Conservation (phyloP, 345 rosid species). For the Lepidium didymum region DNA sequence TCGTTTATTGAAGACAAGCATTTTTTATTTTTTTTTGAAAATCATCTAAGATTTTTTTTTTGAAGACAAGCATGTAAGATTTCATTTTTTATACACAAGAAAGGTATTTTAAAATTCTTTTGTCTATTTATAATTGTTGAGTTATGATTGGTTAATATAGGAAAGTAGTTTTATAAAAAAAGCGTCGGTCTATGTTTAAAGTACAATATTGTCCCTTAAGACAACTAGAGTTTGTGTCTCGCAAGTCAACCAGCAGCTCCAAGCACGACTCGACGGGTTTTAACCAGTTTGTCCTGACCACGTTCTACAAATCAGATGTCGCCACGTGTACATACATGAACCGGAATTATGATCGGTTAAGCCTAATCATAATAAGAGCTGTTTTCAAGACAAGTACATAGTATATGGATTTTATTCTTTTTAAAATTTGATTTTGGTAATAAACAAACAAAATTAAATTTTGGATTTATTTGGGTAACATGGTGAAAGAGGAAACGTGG, state of each 20-base stretch:
- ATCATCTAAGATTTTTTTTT: neutral
- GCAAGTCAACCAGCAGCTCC: slow-evolving; percentile 19
- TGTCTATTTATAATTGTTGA: neutral
- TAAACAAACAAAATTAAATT: neutral
- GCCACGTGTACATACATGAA: neutral
- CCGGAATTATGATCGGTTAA: neutral
- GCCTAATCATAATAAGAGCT: slow-evolving; percentile 5
- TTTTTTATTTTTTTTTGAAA: too few species aligned
- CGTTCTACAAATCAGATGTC: neutral
- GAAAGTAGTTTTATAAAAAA: neutral
- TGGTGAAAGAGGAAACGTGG: slow-evolving; percentile 13
- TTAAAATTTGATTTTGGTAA: neutral
- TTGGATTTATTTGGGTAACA: neutral
- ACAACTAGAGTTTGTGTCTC: neutral
- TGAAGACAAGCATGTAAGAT: neutral
- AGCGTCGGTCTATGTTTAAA: slow-evolving; percentile 10
- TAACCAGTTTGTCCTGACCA: slow-evolving; percentile 18
- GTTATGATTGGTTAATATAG: slow-evolving; percentile 1
- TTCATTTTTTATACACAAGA: neutral
- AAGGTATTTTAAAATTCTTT: neutral
- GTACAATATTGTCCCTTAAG: neutral
- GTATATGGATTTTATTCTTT: neutral
- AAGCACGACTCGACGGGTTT: slow-evolving; percentile 16
- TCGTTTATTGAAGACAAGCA: neutral
- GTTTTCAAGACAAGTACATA: neutral